Evolutionary conservation across 208 protist genomes (phyloP).

Genomic region (Naegleria gruberi): DNA sequence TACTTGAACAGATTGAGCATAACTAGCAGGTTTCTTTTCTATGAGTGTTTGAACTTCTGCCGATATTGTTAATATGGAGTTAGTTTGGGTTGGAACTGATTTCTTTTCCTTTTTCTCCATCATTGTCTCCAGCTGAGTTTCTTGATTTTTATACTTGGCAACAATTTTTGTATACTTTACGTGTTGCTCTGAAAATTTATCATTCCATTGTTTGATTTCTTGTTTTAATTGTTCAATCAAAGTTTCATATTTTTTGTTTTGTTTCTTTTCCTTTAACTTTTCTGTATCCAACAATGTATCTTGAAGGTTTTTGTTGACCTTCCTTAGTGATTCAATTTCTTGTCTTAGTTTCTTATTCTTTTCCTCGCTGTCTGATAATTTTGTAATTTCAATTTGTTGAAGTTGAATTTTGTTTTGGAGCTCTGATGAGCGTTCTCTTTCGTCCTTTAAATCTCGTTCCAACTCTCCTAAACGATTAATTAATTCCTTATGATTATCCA

Average conservation of each 20-base stretch:
- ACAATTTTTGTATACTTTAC: background rate
- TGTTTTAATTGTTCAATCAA: background rate
- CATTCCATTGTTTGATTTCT: slow-evolving; percentile 5
- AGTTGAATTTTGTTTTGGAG: background rate
- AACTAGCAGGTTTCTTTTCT: background rate
- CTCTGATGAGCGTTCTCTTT: background rate
- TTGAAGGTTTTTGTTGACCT: background rate
- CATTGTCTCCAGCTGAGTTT: background rate
- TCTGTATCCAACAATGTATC: background rate
- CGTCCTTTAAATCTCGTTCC: background rate
- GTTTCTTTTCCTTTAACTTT: background rate
- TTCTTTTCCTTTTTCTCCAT: background rate
- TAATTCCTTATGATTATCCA: background rate
- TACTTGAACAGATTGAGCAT: background rate
- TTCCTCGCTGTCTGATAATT: background rate
- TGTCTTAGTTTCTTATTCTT: background rate
- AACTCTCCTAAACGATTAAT: background rate
- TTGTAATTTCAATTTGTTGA: background rate
- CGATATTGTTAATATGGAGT: background rate
- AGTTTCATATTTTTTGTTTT: background rate
- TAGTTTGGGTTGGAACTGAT: background rate
- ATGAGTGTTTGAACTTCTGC: background rate
- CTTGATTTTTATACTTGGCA: background rate
- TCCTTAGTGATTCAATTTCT: background rate
- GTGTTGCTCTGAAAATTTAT: background rate